Percentiles rank a stretch among this genome's conserved stretches.
These are phyloP conservation scores for Colletotrichum graminicola DNA, from an alignment of 2,329 filamentous ascomycete species.

Conservation along the genomic window DNA sequence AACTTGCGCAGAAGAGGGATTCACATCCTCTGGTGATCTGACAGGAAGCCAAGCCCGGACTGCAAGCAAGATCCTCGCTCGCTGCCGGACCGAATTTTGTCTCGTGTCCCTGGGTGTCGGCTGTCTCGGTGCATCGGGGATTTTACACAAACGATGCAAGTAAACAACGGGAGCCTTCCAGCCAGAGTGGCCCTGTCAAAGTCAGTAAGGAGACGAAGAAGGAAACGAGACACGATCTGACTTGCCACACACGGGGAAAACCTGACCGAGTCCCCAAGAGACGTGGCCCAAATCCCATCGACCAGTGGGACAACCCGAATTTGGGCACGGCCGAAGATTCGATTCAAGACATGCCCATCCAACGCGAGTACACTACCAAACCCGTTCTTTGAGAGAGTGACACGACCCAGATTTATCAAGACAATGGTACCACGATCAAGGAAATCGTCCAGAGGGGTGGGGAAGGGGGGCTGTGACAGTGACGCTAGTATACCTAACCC, in stretches of 20 bases:
- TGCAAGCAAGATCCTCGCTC: background rate
- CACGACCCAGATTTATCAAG: constrained; percentile 14
- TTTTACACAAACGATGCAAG: constrained; percentile 18
- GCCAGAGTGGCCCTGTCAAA: background rate
- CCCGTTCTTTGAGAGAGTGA: background rate
- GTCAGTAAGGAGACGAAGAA: background rate
- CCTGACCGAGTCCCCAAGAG: background rate
- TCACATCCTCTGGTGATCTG: constrained; percentile 6
- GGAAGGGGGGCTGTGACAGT: background rate
- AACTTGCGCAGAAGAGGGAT: constrained; percentile 8
- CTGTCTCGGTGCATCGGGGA: constrained; percentile 5
- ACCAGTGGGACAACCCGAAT: constrained; percentile 7
- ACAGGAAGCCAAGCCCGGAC: constrained; percentile 22
- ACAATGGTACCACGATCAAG: constrained; percentile 32
- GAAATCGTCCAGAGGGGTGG: background rate
- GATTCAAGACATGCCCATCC: constrained; percentile 4
- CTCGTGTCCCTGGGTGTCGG: background rate
- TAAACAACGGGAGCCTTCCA: constrained; percentile 5
- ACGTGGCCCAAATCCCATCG: background rate
- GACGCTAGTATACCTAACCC: constrained; percentile 3
- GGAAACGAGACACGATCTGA: constrained; percentile 7
- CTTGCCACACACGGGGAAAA: background rate
- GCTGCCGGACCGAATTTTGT: constrained; percentile 2
- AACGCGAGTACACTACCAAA: background rate
- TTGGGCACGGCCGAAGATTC: constrained; percentile 5